Evolutionary conservation across 805 yeast species (phyloP).

Genomic region (Maudiozyma barnettii): DNA sequence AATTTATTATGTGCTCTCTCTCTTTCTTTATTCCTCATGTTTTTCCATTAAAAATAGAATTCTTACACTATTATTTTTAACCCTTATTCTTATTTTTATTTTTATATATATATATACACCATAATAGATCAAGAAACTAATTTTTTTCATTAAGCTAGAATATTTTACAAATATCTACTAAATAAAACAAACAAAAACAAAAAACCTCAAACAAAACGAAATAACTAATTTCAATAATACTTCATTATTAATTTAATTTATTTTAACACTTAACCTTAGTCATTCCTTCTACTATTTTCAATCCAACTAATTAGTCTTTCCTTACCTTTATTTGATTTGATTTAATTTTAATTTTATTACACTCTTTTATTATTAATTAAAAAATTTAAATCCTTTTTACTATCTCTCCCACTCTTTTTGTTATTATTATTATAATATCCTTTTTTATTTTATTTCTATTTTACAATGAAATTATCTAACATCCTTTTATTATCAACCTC

Average conservation of each 20-base stretch:
- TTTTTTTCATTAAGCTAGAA: background rate
- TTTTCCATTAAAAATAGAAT: background rate
- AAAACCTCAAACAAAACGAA: too few species aligned
- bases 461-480: slow-evolving; percentile 18
- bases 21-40: background rate
- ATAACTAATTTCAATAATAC: too few species aligned
- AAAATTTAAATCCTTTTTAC: too few species aligned
- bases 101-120: background rate
- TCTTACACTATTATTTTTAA: background rate
- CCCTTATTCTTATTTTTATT: background rate
- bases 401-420: background rate
- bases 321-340: slow-evolving; percentile 3
- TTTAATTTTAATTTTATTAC: background rate
- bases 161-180: background rate
- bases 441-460: background rate
- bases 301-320: slow-evolving; percentile 10
- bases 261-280: background rate
- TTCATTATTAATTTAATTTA: too few species aligned
- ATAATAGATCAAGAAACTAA: too few species aligned
- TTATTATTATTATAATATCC: background rate
- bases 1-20: background rate
- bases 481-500: slow-evolving; percentile 17
- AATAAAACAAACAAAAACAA: background rate
- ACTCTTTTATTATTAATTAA: background rate
- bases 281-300: slow-evolving; percentile 1